phyloP scores from a whole-genome alignment of 352 stramenopile genomes.

The Phytophthora sp. region DNA sequence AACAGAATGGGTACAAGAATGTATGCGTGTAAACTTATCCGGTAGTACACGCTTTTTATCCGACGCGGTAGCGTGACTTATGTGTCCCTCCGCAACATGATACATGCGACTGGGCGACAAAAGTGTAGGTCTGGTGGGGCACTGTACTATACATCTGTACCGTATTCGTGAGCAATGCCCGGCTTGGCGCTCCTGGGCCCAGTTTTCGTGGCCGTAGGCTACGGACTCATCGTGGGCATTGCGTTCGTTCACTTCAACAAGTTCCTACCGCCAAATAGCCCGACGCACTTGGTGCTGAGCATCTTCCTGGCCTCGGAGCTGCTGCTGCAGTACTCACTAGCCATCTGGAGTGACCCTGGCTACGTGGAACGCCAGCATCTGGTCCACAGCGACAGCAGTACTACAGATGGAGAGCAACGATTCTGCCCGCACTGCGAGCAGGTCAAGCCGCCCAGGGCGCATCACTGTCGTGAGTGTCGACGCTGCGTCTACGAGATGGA shows the following conservation, averaged over 20 bases:
- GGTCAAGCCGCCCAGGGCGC: conserved; percentile 43
- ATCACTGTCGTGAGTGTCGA: conserved; percentile 85
- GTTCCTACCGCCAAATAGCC: conserved; percentile 27
- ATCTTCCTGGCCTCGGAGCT: conserved; percentile 43
- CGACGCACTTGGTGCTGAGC: conserved; percentile 23
- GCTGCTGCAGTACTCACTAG: conserved; percentile 50
- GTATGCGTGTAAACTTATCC: conserved; percentile 2
- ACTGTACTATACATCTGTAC: too few species aligned
- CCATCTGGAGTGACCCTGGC: conserved; percentile 48
- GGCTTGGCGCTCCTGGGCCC: conserved; percentile 20
- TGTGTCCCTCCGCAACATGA: conserved; percentile 18
- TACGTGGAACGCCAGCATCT: conserved; percentile 33
- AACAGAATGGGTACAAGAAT: conserved; percentile 4
- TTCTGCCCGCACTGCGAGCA: conserved; percentile 31
- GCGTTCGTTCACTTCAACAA: conserved; percentile 42
- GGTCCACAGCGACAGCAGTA: conserved; percentile 1
- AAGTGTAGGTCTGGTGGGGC: conserved; percentile 16
- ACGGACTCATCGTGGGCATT: conserved; percentile 39
- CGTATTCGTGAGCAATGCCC: neutral
- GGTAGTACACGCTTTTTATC: conserved; percentile 4
- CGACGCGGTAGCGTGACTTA: conserved; percentile 11
- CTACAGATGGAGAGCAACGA: neutral
- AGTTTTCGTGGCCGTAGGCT: conserved; percentile 39
- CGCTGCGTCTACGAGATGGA: conserved; percentile 96
- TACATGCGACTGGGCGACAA: conserved; percentile 29